Conservation (phyloP, 2,329 filamentous ascomycete genomes). For the Colletotrichum siamense region DNA sequence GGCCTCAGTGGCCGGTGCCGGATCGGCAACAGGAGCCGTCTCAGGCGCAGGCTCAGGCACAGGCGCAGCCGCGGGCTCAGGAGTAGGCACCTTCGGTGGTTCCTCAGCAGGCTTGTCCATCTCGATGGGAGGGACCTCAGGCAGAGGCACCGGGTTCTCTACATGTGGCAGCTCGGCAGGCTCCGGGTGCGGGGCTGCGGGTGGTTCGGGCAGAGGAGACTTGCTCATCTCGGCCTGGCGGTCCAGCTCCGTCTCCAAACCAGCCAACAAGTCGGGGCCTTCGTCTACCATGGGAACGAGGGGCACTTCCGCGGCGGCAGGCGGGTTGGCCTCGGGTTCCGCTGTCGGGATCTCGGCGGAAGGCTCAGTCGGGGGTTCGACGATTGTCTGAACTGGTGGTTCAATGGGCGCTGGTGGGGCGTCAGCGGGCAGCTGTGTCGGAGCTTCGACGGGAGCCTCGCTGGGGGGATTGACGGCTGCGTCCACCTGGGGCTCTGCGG, state of each 20-base stretch:
- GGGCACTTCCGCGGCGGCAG: neutral
- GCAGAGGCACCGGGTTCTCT: conserved; percentile 3
- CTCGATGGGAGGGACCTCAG: conserved; percentile 1
- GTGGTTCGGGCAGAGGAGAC: conserved; percentile 8
- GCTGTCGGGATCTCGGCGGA: neutral
- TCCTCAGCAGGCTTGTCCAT: neutral
- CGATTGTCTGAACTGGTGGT: neutral
- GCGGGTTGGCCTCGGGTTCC: neutral
- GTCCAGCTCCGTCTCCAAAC: conserved; percentile 21
- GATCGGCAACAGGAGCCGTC: neutral
- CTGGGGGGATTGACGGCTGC: neutral
- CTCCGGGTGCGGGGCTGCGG: conserved; percentile 8
- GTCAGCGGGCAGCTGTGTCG: neutral
- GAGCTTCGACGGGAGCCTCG: neutral
- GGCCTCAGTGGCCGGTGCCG: neutral
- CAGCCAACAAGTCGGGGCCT: conserved; percentile 20
- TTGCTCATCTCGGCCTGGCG: conserved; percentile 14
- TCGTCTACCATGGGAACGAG: conserved; percentile 2
- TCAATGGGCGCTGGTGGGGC: neutral
- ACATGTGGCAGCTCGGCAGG: conserved; percentile 6
- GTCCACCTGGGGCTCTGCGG: neutral
- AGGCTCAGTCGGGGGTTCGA: neutral
- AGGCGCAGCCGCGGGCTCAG: neutral
- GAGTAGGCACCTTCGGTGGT: neutral
- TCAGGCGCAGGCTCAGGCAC: neutral